Percentiles rank a stretch among this genome's conserved stretches.
Evolutionary conservation across 306 rosid genomes (phyloP).

Genomic region (Castanopsis chinensis): DNA sequence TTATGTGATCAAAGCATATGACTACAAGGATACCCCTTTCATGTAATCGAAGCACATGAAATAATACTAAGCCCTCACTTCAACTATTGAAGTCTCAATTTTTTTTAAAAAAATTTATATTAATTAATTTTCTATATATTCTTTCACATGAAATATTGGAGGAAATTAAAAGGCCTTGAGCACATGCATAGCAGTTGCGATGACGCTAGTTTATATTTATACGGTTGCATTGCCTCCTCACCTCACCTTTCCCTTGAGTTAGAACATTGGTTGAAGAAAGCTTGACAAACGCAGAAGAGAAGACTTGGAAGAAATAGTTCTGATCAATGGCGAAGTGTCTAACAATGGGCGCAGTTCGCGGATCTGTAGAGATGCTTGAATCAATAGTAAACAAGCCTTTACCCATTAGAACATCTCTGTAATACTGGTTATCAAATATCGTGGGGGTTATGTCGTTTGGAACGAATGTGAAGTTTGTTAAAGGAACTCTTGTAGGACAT

Average conservation of each 20-base stretch:
- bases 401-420: slow-evolving; percentile 28
- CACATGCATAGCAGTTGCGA: too few species aligned
- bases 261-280: slow-evolving; percentile 45
- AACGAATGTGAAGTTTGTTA: slow-evolving; percentile 34
- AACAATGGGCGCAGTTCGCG: slow-evolving; percentile 37
- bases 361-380: slow-evolving; percentile 36
- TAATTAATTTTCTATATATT: too few species aligned
- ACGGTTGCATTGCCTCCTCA: slow-evolving; percentile 37
- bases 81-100: too few species aligned
- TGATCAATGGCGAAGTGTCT: slow-evolving; percentile 33
- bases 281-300: slow-evolving; percentile 50
- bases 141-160: too few species aligned
- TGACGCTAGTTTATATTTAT: slow-evolving; percentile 2
- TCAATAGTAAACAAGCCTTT: slow-evolving; percentile 42
- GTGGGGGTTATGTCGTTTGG: slow-evolving; percentile 32
- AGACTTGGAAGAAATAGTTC: slow-evolving; percentile 33
- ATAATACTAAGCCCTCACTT: too few species aligned
- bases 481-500: slow-evolving; percentile 38
- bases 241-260: slow-evolving; percentile 30
- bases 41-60: too few species aligned
- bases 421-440: slow-evolving; percentile 44
- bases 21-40: too few species aligned
- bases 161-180: too few species aligned
- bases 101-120: too few species aligned
- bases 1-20: too few species aligned